A percentile compares a stretch with the other conserved stretches of the same genome.
Conservation (phyloP, 108 stramenopile genomes). For the Nitzschia inconspicua region DNA sequence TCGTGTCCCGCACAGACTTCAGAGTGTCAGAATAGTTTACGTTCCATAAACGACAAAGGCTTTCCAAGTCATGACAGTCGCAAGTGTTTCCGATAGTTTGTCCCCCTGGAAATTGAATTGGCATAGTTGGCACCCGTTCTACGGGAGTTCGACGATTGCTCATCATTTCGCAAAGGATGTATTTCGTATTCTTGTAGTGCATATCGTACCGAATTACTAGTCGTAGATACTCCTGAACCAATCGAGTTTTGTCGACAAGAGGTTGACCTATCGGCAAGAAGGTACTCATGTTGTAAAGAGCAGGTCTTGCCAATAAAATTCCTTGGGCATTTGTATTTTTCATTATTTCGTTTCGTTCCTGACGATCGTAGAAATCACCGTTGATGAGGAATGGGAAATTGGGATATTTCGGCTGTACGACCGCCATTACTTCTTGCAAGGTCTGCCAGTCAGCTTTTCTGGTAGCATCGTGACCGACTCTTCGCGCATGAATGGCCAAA, state of each 20-base stretch:
- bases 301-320: slow-evolving; percentile 92
- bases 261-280: slow-evolving; percentile 44
- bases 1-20: not conserved
- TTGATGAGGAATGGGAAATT: slow-evolving; percentile 77
- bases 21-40: slow-evolving; percentile 17
- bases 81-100: slow-evolving; percentile 69
- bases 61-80: slow-evolving; percentile 54
- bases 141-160: slow-evolving; percentile 71
- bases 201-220: slow-evolving; percentile 67
- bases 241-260: slow-evolving; percentile 63
- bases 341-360: slow-evolving; percentile 59
- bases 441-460: slow-evolving; percentile 74
- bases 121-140: slow-evolving; percentile 41
- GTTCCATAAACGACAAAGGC: slow-evolving; percentile 75
- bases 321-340: slow-evolving; percentile 69
- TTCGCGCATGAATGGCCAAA: slow-evolving; percentile 89
- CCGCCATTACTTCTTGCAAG: slow-evolving; percentile 68
- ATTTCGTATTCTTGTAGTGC: slow-evolving; percentile 92
- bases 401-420: slow-evolving; percentile 40
- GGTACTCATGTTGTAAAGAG: slow-evolving; percentile 84
- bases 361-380: slow-evolving; percentile 90
- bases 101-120: slow-evolving; percentile 43
- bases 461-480: slow-evolving; percentile 60
- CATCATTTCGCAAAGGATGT: slow-evolving; percentile 96
- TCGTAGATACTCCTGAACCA: slow-evolving; percentile 84